Conservation (phyloP, 2,329 filamentous ascomycete species). For the Lachnellula arida region DNA sequence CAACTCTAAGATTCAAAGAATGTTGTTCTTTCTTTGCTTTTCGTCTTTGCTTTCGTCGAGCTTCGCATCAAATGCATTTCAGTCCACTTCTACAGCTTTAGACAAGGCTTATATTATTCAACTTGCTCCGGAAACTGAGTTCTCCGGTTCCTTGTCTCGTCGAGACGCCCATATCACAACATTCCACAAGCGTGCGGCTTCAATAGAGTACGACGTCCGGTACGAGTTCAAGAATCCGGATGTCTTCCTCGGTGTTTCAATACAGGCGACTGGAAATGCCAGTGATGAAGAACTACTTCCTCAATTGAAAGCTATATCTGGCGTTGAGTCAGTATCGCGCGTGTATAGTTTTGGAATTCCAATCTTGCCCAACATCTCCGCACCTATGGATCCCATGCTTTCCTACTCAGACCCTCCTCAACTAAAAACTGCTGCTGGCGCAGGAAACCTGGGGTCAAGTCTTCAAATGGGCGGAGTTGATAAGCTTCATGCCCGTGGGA, state of each 20-base stretch:
- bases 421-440: not conserved
- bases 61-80: not conserved
- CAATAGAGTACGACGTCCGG: conserved; percentile 10
- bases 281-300: not conserved
- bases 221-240: conserved; percentile 15
- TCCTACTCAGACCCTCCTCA: not conserved
- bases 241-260: conserved; percentile 15
- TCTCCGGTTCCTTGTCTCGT: not conserved
- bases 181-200: conserved; percentile 11
- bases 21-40: not conserved
- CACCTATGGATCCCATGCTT: not conserved
- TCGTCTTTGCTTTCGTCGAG: not conserved
- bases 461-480: conserved; percentile 30
- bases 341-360: not conserved
- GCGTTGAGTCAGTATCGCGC: conserved; percentile 4
- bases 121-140: not conserved
- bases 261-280: conserved; percentile 10
- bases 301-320: conserved; percentile 3
- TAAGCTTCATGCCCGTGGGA: conserved; percentile 38
- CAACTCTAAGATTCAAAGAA: not conserved
- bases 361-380: not conserved
- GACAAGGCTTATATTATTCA: conserved; percentile 1
- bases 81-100: not conserved
- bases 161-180: not conserved
- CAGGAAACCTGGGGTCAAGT: not conserved